A percentile compares a stretch with the other conserved stretches of the same genome.
Conservation (phyloP, 139 green algal species). For the Coelastrella sp. region DNA sequence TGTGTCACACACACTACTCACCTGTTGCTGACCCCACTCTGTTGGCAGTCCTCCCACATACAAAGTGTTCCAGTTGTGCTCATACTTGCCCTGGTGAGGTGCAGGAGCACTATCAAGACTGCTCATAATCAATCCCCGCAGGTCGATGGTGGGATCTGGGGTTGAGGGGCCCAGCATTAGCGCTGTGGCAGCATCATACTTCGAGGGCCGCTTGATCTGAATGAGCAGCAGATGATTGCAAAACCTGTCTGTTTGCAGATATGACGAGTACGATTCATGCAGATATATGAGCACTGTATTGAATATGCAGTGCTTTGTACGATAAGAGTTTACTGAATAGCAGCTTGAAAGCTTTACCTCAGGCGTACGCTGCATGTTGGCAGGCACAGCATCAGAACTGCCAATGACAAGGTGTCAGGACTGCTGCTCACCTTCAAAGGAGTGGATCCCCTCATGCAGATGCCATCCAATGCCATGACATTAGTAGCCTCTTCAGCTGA, state of each 20-base stretch:
- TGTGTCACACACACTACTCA: not conserved
- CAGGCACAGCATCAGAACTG: too few species aligned
- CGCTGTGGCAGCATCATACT: conserved; percentile 79
- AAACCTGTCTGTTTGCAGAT: not conserved
- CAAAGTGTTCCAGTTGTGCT: conserved; percentile 46
- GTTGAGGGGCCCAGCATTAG: conserved; percentile 79
- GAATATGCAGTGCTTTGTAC: not conserved
- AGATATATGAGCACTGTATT: not conserved
- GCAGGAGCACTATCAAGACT: not conserved
- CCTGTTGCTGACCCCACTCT: conserved; percentile 27
- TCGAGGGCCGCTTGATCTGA: conserved; percentile 74
- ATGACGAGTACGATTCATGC: too few species aligned
- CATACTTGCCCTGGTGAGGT: conserved; percentile 1
- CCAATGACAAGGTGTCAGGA: too few species aligned
- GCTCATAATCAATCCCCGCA: not conserved
- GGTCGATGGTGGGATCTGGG: conserved; percentile 69
- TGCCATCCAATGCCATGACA: conserved; percentile 81
- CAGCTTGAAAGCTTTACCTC: too few species aligned
- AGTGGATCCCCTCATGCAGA: conserved; percentile 58
- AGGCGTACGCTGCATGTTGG: too few species aligned
- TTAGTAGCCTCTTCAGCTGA: conserved; percentile 85
- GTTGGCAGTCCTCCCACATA: conserved; percentile 33
- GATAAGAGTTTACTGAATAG: too few species aligned
- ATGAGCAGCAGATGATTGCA: not conserved
- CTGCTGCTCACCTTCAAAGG: conserved; percentile 67